Percentiles rank a stretch among this genome's conserved stretches.
These are phyloP conservation scores for Tulasnella sp. DNA, from an alignment of 768 basidiomycete genomes.

Conservation along the genomic window DNA sequence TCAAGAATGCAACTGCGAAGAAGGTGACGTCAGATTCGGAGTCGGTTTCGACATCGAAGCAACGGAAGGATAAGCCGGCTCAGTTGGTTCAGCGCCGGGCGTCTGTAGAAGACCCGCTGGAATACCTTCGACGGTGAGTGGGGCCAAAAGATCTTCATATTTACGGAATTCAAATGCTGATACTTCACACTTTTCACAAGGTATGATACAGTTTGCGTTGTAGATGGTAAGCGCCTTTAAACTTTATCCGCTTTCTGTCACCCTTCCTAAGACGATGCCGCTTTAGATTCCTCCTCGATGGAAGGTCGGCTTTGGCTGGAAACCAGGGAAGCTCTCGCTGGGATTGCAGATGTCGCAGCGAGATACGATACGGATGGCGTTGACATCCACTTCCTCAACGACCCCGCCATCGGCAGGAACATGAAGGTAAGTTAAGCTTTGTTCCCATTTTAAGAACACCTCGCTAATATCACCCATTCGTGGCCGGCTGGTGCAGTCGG, in stretches of 20 bases:
- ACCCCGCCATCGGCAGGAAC: slow-evolving; percentile 25
- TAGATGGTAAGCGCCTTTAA: slow-evolving; percentile 23
- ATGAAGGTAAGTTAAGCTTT: no score
- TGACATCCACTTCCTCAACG: slow-evolving; percentile 52
- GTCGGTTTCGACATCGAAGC: no score
- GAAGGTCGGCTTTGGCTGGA: slow-evolving; percentile 38
- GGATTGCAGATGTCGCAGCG: slow-evolving; percentile 39
- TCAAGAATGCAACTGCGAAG: no score
- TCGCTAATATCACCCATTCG: no score
- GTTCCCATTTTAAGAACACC: no score
- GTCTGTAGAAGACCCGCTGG: slow-evolving; percentile 17
- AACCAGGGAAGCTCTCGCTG: slow-evolving; percentile 39
- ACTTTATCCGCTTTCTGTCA: background rate
- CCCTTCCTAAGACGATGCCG: no score
- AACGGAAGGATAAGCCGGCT: no score
- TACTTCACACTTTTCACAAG: slow-evolving; percentile 19
- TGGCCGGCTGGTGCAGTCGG: slow-evolving; percentile 26
- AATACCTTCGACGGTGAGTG: slow-evolving; percentile 3
- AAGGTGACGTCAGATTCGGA: no score
- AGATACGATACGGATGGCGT: slow-evolving; percentile 49
- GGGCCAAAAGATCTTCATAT: background rate
- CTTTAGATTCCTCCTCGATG: slow-evolving; percentile 56
- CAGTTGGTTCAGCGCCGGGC: background rate
- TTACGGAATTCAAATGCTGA: background rate
- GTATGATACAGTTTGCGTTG: slow-evolving; percentile 48